Conservation (phyloP, 2,329 filamentous ascomycete genomes). For the Diplocarpon mali region DNA sequence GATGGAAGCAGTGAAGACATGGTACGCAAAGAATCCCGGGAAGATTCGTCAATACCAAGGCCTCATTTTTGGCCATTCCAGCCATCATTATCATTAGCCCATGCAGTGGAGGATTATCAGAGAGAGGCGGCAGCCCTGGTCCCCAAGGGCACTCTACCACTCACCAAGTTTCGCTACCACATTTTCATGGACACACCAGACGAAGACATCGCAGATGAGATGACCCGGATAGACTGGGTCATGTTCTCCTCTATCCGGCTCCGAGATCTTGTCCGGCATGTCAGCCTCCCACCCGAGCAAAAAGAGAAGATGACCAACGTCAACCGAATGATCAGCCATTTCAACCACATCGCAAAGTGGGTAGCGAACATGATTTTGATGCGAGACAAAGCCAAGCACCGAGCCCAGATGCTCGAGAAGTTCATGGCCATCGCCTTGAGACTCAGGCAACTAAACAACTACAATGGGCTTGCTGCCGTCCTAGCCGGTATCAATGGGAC, state of each 20-base stretch:
- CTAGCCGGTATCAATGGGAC: conserved; percentile 86
- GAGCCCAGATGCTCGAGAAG: conserved; percentile 83
- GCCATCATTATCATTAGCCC: conserved; percentile 33
- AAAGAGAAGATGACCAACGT: conserved; percentile 76
- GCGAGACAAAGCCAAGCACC: conserved; percentile 90
- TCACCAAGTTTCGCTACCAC: conserved; percentile 82
- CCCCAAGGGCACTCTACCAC: conserved; percentile 54
- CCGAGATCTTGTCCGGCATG: conserved; percentile 84
- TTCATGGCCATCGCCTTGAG: conserved; percentile 87
- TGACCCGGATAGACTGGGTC: conserved; percentile 94
- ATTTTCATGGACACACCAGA: conserved; percentile 79
- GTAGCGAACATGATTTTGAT: conserved; percentile 77
- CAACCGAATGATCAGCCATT: conserved; percentile 88
- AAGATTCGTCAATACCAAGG: conserved; percentile 18
- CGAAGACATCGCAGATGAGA: conserved; percentile 77
- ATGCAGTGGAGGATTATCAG: conserved; percentile 69
- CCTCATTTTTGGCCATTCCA: conserved; percentile 16
- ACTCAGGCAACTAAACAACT: conserved; percentile 87
- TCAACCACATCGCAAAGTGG: conserved; percentile 77
- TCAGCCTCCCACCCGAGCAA: conserved; percentile 60
- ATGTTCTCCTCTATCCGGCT: conserved; percentile 94
- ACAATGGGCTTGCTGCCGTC: conserved; percentile 90
- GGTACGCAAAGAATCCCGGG: conserved; percentile 18
- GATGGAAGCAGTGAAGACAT: conserved; percentile 17
- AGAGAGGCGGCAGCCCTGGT: conserved; percentile 63